A percentile compares a stretch with the other conserved stretches of the same genome.
phyloP scores from a whole-genome alignment of 2,329 filamentous ascomycete genomes.

The Aureobasidium sp. region DNA sequence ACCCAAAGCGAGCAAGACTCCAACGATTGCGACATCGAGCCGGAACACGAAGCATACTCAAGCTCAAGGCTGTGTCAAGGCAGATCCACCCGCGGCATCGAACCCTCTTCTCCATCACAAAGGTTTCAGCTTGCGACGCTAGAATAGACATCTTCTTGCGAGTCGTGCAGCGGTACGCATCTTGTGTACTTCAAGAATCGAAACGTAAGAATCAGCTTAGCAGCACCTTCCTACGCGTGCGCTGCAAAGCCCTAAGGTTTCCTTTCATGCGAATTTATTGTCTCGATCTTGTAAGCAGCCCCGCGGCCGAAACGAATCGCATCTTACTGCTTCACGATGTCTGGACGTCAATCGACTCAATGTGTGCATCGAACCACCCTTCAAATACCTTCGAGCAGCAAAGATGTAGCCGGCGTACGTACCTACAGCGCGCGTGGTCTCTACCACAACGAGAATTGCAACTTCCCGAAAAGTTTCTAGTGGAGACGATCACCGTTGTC shows the following conservation, averaged over 20 bases:
- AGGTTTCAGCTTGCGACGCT: neutral
- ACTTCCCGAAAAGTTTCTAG: neutral
- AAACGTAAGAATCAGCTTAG: neutral
- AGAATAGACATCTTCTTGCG: neutral
- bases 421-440: neutral
- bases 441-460: neutral
- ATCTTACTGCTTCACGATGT: neutral
- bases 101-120: neutral
- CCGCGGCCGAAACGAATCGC: neutral
- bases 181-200: neutral
- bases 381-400: too few species aligned
- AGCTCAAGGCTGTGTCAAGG: constrained; percentile 2
- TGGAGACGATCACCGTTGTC: neutral
- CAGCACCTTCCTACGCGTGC: neutral
- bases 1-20: neutral
- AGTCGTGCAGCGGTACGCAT: neutral
- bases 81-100: neutral
- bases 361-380: neutral
- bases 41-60: neutral
- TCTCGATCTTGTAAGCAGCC: neutral
- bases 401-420: neutral
- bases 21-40: constrained; percentile 2
- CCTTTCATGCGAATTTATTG: neutral
- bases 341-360: neutral
- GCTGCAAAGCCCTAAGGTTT: neutral